A percentile compares a stretch with the other conserved stretches of the same genome.
Conservation (phyloP, 2,329 filamentous ascomycete species). For the Penicillium sp. region DNA sequence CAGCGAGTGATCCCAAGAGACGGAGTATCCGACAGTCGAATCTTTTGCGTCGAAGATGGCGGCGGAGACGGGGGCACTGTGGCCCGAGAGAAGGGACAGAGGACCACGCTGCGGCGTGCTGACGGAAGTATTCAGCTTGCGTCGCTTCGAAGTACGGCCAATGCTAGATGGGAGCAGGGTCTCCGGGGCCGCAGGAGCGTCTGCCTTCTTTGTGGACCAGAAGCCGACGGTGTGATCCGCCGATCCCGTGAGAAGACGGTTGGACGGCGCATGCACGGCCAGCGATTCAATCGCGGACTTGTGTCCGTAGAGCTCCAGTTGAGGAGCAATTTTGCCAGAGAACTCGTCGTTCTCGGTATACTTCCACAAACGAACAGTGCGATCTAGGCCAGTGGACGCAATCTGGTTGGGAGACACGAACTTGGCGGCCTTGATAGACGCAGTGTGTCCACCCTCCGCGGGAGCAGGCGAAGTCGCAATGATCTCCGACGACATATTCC, state of each 20-base stretch:
- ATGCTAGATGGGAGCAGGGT: slow-evolving; percentile 63
- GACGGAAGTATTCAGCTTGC: slow-evolving; percentile 62
- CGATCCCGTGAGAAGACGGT: slow-evolving; percentile 77
- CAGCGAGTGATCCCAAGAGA: slow-evolving; percentile 84
- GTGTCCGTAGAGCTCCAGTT: slow-evolving; percentile 80
- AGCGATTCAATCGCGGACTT: slow-evolving; percentile 67
- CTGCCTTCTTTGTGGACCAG: slow-evolving; percentile 76
- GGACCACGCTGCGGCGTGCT: slow-evolving; percentile 67
- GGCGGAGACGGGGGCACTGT: slow-evolving; percentile 70
- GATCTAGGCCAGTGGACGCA: slow-evolving; percentile 76
- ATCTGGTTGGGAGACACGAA: slow-evolving; percentile 75
- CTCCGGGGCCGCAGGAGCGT: slow-evolving; percentile 67
- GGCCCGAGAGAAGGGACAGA: slow-evolving; percentile 64
- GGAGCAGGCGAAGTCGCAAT: slow-evolving; percentile 67
- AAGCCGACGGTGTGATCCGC: slow-evolving; percentile 78
- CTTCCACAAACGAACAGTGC: slow-evolving; percentile 84
- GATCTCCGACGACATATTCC: slow-evolving; percentile 83
- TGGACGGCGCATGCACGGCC: slow-evolving; percentile 66
- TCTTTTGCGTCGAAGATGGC: slow-evolving; percentile 82
- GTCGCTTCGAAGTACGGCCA: slow-evolving; percentile 63
- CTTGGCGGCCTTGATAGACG: slow-evolving; percentile 73
- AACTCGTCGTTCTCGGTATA: slow-evolving; percentile 64
- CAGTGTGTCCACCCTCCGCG: slow-evolving; percentile 66
- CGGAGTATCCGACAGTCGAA: slow-evolving; percentile 82
- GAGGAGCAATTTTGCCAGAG: slow-evolving; percentile 61